Evolutionary conservation across 2,329 filamentous ascomycete species (phyloP).

Genomic region (Phyllosticta capitalensis): DNA sequence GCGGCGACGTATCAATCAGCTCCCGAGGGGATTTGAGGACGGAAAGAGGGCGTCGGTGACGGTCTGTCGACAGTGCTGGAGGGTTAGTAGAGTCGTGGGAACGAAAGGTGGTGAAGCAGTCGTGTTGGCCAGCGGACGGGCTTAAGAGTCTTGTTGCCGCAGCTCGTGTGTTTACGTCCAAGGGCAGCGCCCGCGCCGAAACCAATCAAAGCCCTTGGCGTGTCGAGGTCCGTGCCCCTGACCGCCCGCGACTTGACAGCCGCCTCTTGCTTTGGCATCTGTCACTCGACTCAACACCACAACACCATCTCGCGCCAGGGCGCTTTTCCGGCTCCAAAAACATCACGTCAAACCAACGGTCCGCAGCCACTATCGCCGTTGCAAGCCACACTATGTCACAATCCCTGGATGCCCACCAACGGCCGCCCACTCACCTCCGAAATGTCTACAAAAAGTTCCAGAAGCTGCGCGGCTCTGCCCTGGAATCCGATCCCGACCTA

Average conservation of each 20-base stretch:
- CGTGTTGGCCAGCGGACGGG: slow-evolving; percentile 1
- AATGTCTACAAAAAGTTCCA: slow-evolving; percentile 67
- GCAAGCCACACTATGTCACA: slow-evolving; percentile 3
- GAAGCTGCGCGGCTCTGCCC: slow-evolving; percentile 43
- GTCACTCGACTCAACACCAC: background rate
- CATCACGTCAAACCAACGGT: background rate
- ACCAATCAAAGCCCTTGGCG: slow-evolving; percentile 9
- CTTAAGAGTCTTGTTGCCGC: slow-evolving; percentile 9
- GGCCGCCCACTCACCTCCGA: slow-evolving; percentile 62
- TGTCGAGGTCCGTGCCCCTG: background rate
- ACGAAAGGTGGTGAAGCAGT: background rate
- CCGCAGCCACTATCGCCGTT: background rate
- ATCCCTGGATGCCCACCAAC: slow-evolving; percentile 62
- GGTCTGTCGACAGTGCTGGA: background rate
- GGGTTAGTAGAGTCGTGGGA: slow-evolving; percentile 8
- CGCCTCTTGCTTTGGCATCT: background rate
- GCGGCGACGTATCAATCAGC: slow-evolving; percentile 2
- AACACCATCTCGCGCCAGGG: background rate
- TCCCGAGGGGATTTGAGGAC: background rate
- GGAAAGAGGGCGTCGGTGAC: background rate
- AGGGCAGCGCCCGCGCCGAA: slow-evolving; percentile 2
- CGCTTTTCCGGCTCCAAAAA: background rate
- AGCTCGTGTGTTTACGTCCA: slow-evolving; percentile 7
- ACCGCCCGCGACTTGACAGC: background rate
- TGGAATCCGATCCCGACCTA: slow-evolving; percentile 40